A percentile compares a stretch with the other conserved stretches of the same genome.
Evolutionary conservation across 192 early-diverging fungal genomes (phyloP).

Genomic region (Rhizophagus prolifer): DNA sequence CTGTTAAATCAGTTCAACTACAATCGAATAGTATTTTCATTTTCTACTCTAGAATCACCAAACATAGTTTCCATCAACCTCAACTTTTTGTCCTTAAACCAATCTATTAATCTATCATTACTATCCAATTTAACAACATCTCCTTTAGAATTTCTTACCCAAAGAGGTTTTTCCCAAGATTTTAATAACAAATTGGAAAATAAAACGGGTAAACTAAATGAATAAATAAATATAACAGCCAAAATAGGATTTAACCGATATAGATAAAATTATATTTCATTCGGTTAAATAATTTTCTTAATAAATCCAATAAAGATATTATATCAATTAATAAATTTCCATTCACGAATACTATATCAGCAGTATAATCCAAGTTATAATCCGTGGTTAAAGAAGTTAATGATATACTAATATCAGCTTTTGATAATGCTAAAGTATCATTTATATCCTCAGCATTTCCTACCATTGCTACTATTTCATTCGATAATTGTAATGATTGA

Average conservation of each 20-base stretch:
- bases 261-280: conserved; percentile 86
- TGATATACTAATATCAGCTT: conserved; percentile 84
- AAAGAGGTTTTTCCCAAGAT: conserved; percentile 50
- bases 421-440: conserved; percentile 86
- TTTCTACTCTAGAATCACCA: neutral
- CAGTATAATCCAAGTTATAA: conserved; percentile 92
- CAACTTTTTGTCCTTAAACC: neutral
- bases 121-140: neutral
- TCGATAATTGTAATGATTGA: conserved; percentile 57
- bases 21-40: neutral
- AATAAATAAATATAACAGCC: conserved; percentile 91
- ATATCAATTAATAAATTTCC: conserved; percentile 77
- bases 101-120: neutral
- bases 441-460: conserved; percentile 86
- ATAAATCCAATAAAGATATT: conserved; percentile 81
- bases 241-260: conserved; percentile 91
- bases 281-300: conserved; percentile 76
- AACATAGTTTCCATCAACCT: neutral
- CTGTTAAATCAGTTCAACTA: neutral
- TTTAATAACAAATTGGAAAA: conserved; percentile 84
- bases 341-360: conserved; percentile 87
- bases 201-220: conserved; percentile 86
- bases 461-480: conserved; percentile 81
- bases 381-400: conserved; percentile 65
- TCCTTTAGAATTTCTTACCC: conserved; percentile 14